A percentile compares a stretch with the other conserved stretches of the same genome.
Conservation (phyloP, 1,284 basidiomycete genomes). For the Rhodofomes roseus region DNA sequence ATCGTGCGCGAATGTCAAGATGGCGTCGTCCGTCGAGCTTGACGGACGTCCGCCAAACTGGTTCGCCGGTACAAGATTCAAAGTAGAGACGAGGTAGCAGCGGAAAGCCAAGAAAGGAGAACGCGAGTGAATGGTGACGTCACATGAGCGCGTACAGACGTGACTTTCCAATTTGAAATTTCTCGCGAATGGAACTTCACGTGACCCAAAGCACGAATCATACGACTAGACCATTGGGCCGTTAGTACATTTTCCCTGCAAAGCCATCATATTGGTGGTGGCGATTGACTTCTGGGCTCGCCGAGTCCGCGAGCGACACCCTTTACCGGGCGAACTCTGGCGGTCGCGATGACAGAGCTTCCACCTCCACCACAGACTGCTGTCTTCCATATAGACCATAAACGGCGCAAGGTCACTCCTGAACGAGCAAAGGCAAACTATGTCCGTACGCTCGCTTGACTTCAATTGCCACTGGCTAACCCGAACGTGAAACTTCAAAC, state of each 20-base stretch:
- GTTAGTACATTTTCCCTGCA: background rate
- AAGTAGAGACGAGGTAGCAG: too few species aligned
- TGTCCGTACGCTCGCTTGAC: constrained; percentile 36
- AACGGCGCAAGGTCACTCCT: constrained; percentile 44
- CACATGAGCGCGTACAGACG: too few species aligned
- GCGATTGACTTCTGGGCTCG: background rate
- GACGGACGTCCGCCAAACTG: too few species aligned
- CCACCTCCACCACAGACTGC: background rate
- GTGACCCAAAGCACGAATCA: constrained; percentile 10
- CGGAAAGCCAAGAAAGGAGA: too few species aligned
- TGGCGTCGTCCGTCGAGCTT: too few species aligned
- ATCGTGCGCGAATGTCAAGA: too few species aligned
- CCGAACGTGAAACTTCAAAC: background rate
- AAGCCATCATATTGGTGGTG: background rate
- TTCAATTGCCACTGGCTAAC: background rate
- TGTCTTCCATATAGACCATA: constrained; percentile 29
- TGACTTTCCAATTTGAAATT: too few species aligned
- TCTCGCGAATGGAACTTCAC: too few species aligned
- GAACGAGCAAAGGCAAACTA: constrained; percentile 63
- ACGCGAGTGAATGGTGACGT: too few species aligned
- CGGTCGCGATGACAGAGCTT: background rate
- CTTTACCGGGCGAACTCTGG: background rate
- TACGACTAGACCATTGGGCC: constrained; percentile 4
- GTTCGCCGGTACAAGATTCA: too few species aligned
- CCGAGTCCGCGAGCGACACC: background rate